A percentile compares a stretch with the other conserved stretches of the same genome.
phyloP scores from a whole-genome alignment of 495 filamentous ascomycete genomes.

The Aspergillus carlsbadensis region DNA sequence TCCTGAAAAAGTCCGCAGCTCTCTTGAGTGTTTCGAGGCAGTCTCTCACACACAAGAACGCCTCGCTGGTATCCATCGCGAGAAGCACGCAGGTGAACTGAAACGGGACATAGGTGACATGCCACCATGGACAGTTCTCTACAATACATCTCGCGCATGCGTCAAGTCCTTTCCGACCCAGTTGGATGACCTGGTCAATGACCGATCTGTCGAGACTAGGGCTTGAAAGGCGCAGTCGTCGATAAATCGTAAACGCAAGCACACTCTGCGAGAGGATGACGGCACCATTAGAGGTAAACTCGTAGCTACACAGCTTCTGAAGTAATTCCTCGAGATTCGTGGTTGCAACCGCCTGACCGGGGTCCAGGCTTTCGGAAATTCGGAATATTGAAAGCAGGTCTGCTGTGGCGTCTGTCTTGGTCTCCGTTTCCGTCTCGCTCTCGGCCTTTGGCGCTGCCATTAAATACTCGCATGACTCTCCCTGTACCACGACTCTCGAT shows the following conservation, averaged over 20 bases:
- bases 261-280: slow-evolving; percentile 1
- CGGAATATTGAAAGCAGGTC: slow-evolving; percentile 12
- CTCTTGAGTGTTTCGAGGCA: background rate
- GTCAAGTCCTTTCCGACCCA: slow-evolving; percentile 26
- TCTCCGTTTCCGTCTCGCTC: background rate
- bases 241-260: slow-evolving; percentile 11
- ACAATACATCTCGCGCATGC: slow-evolving; percentile 33
- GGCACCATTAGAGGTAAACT: background rate
- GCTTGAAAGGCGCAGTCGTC: slow-evolving; percentile 12
- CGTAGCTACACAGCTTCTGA: background rate
- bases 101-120: slow-evolving; percentile 50
- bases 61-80: slow-evolving; percentile 45
- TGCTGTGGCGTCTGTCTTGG: slow-evolving; percentile 3
- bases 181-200: slow-evolving; percentile 26
- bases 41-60: slow-evolving; percentile 35
- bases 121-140: slow-evolving; percentile 48
- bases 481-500: slow-evolving; percentile 12
- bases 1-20: background rate
- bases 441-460: no score
- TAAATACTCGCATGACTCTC: background rate
- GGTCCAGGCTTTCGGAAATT: slow-evolving; percentile 22
- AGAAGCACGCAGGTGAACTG: slow-evolving; percentile 51
- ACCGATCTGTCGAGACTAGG: slow-evolving; percentile 10
- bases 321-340: slow-evolving; percentile 10
- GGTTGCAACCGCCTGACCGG: slow-evolving; percentile 3